phyloP scores from a whole-genome alignment of 2,329 filamentous ascomycete species.

The Myriosclerotinia duriaeana region DNA sequence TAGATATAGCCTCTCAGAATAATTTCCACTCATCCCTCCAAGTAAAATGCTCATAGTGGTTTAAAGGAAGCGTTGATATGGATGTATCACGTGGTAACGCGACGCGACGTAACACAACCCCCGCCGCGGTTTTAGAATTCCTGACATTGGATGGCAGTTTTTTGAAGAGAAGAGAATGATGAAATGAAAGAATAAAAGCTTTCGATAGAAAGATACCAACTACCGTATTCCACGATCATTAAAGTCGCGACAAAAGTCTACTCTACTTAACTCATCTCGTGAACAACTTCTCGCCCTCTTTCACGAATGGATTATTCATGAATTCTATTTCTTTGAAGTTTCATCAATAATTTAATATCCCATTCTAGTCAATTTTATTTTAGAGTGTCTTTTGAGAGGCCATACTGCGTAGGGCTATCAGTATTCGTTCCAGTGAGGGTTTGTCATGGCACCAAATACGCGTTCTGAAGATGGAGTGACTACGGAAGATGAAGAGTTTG shows the following conservation, averaged over 20 bases:
- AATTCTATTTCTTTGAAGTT: not conserved
- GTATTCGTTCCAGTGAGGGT: not conserved
- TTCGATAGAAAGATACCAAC: not conserved
- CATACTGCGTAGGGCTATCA: not conserved
- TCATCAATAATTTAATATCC: not conserved
- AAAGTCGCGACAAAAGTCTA: not conserved
- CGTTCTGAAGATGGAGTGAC: constrained; percentile 5
- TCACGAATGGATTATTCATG: not conserved
- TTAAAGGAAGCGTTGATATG: not conserved
- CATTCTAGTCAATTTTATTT: not conserved
- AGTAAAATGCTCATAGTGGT: not conserved
- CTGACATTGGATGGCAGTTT: not conserved
- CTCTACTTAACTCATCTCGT: not conserved
- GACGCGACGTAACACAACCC: not conserved
- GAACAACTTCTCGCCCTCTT: not conserved
- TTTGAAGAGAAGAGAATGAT: not conserved
- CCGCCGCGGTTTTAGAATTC: not conserved
- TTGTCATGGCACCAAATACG: not conserved
- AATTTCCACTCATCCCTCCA: too few relatives aligned
- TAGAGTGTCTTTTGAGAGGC: not conserved
- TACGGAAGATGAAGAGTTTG: not conserved
- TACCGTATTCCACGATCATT: not conserved
- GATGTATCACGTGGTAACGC: not conserved
- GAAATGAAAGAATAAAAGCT: not conserved
- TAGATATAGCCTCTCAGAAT: too few relatives aligned